Conservation (phyloP, 2,329 filamentous ascomycete species). For the Claviceps maximensis region DNA sequence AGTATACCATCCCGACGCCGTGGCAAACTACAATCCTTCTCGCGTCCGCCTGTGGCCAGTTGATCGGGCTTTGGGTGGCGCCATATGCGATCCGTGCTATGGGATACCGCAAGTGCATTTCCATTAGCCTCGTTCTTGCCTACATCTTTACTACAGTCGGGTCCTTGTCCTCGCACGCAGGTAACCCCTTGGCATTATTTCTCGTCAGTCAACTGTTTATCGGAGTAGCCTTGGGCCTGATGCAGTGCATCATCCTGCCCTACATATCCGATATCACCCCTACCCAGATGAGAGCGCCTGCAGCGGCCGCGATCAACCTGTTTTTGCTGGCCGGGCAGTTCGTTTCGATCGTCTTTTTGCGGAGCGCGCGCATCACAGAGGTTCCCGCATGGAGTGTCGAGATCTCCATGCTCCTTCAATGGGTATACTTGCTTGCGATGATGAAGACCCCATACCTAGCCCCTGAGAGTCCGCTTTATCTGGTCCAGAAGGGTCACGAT, state of each 20-base stretch:
- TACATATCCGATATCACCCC: slow-evolving; percentile 2
- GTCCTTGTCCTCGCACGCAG: neutral
- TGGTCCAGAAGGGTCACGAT: neutral
- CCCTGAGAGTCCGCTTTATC: neutral
- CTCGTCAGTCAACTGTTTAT: neutral
- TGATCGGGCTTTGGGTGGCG: slow-evolving; percentile 9
- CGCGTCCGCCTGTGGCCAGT: slow-evolving; percentile 6
- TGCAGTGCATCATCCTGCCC: neutral
- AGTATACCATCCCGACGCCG: neutral
- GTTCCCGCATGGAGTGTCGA: neutral
- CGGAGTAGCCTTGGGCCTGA: neutral
- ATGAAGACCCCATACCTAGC: neutral
- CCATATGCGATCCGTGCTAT: neutral
- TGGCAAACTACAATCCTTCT: slow-evolving; percentile 10
- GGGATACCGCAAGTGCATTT: slow-evolving; percentile 1
- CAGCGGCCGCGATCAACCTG: slow-evolving; percentile 1
- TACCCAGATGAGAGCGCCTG: neutral
- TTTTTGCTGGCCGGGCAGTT: slow-evolving; percentile 1
- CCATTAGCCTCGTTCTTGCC: slow-evolving; percentile 23
- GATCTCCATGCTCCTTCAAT: neutral
- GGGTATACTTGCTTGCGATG: neutral
- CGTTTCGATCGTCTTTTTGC: neutral
- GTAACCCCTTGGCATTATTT: neutral
- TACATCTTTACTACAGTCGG: slow-evolving; percentile 18
- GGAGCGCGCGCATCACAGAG: neutral